phyloP scores from a whole-genome alignment of 371 early-diverging fungal genomes.

The Mucor velutinosus region DNA sequence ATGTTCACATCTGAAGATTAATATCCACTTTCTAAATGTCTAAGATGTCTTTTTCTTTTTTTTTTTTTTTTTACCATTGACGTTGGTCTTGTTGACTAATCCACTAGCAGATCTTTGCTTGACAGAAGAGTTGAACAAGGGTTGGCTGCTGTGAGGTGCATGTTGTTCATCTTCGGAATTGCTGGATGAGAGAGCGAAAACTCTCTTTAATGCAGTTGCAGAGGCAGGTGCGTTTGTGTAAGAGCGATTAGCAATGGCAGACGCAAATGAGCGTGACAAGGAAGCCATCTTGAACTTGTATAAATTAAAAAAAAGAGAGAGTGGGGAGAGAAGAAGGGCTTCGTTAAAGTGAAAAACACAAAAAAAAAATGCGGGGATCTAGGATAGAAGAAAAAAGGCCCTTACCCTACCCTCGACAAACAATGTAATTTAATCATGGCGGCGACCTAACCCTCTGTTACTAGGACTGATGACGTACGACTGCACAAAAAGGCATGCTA shows the following conservation, averaged over 20 bases:
- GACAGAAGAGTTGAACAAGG: slow-evolving; percentile 33
- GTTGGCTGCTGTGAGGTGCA: slow-evolving; percentile 22
- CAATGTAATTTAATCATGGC: not conserved
- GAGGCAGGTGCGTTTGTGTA: slow-evolving; percentile 50
- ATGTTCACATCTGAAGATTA: not conserved
- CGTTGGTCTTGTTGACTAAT: slow-evolving; percentile 34
- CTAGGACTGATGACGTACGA: not conserved
- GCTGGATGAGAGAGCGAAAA: slow-evolving; percentile 27
- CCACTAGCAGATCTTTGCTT: slow-evolving; percentile 43
- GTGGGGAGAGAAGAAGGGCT: slow-evolving; percentile 18
- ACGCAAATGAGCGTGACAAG: slow-evolving; percentile 52
- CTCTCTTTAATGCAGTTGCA: slow-evolving; percentile 45
- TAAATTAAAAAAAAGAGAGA: slow-evolving; percentile 1
- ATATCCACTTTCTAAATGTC: not conserved
- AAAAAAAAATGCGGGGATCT: slow-evolving; percentile 2
- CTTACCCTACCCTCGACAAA: slow-evolving; percentile 6
- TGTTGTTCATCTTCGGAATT: slow-evolving; percentile 48
- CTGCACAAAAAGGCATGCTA: no score
- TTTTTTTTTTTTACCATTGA: slow-evolving; percentile 29
- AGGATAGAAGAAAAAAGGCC: not conserved
- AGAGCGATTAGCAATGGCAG: slow-evolving; percentile 48
- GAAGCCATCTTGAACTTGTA: slow-evolving; percentile 39
- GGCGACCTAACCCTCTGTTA: not conserved
- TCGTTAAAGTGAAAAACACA: not conserved
- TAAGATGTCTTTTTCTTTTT: no score